Evolutionary conservation across 1,284 basidiomycete genomes (phyloP), one percentile per base, ranked within the genome.

Genomic region (Trichosporon sp.): DNA sequence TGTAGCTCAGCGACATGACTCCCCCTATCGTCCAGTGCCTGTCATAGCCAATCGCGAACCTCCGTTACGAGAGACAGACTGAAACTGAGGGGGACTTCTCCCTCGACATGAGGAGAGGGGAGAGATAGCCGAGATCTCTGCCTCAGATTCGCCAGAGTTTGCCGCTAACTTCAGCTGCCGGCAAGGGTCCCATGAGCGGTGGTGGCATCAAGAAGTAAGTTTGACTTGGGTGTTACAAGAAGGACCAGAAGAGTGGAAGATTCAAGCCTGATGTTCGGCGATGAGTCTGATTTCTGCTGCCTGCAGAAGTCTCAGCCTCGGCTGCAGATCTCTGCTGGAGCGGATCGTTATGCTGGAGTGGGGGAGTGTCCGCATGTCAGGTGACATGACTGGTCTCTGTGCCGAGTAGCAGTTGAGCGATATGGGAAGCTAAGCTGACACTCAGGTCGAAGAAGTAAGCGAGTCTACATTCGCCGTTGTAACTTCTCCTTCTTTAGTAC

Each of bases 141-240:
- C n/a, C n/a, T n/a, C n/a, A 37, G 27, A 56, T 19, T 29, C 32
- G 34, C 4, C 7, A 23, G 56, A 9, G 37, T 36, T 52, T 33
- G 36, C 23, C 7, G 58, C 65, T 70, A 62, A 67, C 59, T 13
- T 19, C 58, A 73, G 75, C 75, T 56, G 67, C 62, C 25, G 46
- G 62, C 34, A 73, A 73, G 64, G 75, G 75, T 23, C 73, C 74
- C 11, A 71, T 76, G 70, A 70, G 70, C 56, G 73, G 74, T 25
- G 68, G 61, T 19, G 75, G 74, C 61, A 74, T 77, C 72, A 77
- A 77, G 69, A 77, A 77, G 75, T 77, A 59, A 66, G 75, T 72
- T 19, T 31, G 49, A n/a, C n/a, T 16, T 25, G 14, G 27, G 9
- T 8, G 14, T n/a, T 14, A 29, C 27, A 29, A 54, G 49, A 14